Evolutionary conservation across 1,139 yeast genomes (phyloP).

Genomic region (Kurtzmaniella natalensis): DNA sequence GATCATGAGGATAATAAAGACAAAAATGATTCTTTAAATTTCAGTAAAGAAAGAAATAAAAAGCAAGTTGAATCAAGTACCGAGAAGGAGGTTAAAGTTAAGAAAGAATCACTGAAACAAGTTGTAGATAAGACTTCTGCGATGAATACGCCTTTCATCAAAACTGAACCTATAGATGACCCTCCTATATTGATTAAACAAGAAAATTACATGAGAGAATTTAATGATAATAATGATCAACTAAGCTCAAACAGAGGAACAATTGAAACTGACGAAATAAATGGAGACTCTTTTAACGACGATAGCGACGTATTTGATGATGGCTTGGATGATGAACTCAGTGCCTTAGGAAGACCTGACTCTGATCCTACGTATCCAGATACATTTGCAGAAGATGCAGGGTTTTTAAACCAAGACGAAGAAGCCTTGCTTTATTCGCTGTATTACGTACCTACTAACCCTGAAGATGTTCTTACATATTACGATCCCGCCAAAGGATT

Average conservation of each 20-base stretch:
- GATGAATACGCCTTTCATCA: no score
- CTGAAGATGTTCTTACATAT: constrained; percentile 13
- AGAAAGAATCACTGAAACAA: no score
- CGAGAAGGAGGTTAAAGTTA: no score
- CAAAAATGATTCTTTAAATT: no score
- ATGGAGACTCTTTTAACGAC: constrained; percentile 5
- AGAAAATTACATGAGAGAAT: no score
- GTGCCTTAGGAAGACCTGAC: constrained; percentile 3
- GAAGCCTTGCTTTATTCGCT: constrained; percentile 31
- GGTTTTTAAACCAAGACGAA: constrained; percentile 26
- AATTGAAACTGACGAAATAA: neutral
- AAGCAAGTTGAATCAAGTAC: no score
- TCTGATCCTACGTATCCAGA: constrained; percentile 9
- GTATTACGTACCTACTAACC: constrained; percentile 23
- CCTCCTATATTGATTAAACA: no score
- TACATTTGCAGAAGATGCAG: constrained; percentile 18
- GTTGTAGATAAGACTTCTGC: no score
- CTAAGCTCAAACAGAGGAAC: neutral
- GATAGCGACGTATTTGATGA: constrained; percentile 25
- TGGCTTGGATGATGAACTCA: constrained; percentile 24
- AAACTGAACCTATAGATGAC: no score
- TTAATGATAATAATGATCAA: constrained; percentile 3
- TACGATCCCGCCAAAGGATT: constrained; percentile 18
- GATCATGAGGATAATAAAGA: no score
- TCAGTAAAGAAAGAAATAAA: no score